phyloP scores from a whole-genome alignment of 169 alveolate genomes.

The Cryptosporidium andersoni region DNA sequence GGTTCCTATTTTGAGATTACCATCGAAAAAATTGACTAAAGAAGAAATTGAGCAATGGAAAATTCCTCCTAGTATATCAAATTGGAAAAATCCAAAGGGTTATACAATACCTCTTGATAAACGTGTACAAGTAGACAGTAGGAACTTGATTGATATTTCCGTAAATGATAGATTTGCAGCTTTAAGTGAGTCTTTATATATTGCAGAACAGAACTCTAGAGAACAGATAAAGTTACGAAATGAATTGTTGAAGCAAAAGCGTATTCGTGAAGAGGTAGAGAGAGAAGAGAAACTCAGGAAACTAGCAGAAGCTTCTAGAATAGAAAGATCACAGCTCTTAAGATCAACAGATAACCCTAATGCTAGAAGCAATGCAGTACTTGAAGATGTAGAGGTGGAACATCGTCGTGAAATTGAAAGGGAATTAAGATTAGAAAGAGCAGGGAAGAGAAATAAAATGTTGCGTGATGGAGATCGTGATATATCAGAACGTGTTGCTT shows the following conservation, averaged over 20 bases:
- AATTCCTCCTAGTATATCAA: conserved; percentile 97
- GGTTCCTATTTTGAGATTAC: conserved; percentile 88
- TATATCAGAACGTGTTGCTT: conserved; percentile 91
- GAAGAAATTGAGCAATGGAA: conserved; percentile 96
- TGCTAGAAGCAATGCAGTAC: conserved; percentile 24
- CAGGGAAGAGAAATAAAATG: conserved; percentile 85
- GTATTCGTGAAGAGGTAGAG: conserved; percentile 87
- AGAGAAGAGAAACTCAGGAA: conserved; percentile 89
- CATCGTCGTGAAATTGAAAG: conserved; percentile 84
- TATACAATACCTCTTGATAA: conserved; percentile 96
- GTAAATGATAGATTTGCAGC: conserved; percentile 94
- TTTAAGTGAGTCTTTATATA: conserved; percentile 90
- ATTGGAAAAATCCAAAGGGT: conserved; percentile 98
- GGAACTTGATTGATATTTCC: conserved; percentile 88
- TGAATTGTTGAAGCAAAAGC: conserved; percentile 86
- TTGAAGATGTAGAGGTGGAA: conserved; percentile 77
- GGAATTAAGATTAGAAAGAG: conserved; percentile 82
- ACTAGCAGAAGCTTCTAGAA: conserved; percentile 90
- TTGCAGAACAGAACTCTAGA: conserved; percentile 95
- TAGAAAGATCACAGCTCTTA: conserved; percentile 77
- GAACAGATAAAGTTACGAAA: conserved; percentile 95
- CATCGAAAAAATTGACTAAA: conserved; percentile 92
- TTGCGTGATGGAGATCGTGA: conserved; percentile 90
- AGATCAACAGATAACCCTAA: conserved; percentile 53
- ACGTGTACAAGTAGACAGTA: conserved; percentile 97